These are phyloP conservation scores for Chenopodium suecicum DNA, from an alignment of 148 eudicot species.

Conservation along the genomic window DNA sequence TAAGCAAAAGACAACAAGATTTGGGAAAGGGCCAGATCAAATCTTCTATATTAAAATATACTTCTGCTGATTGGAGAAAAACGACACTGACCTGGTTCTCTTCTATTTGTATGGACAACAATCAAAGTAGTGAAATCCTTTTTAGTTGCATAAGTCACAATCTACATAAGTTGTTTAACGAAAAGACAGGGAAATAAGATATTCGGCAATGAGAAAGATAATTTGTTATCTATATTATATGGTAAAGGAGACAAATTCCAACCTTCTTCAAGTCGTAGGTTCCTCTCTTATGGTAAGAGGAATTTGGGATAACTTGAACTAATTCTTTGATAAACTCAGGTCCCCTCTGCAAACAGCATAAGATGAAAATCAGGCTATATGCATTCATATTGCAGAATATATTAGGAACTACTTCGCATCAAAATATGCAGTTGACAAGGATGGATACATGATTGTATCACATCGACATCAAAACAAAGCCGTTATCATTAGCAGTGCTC, in stretches of 20 bases:
- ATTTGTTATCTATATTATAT: background rate
- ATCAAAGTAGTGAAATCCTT: slow-evolving; percentile 81
- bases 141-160: slow-evolving; percentile 73
- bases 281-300: slow-evolving; percentile 82
- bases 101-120: slow-evolving; percentile 87
- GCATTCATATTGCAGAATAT: background rate
- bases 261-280: slow-evolving; percentile 92
- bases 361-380: background rate
- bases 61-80: background rate
- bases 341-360: slow-evolving; percentile 60
- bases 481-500: no score
- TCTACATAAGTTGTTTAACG: slow-evolving; percentile 34
- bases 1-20: background rate
- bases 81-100: slow-evolving; percentile 73
- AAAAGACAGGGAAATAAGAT: slow-evolving; percentile 1
- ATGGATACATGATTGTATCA: background rate
- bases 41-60: background rate
- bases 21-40: background rate
- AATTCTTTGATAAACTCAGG: slow-evolving; percentile 82
- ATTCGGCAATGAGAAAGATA: background rate
- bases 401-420: no score
- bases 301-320: slow-evolving; percentile 75
- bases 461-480: background rate
- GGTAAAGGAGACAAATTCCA: background rate
- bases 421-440: background rate